Evolutionary conservation across 208 protist species (phyloP), one percentile per base, ranked within the genome.

Genomic region (Wallacemonas sp.): DNA sequence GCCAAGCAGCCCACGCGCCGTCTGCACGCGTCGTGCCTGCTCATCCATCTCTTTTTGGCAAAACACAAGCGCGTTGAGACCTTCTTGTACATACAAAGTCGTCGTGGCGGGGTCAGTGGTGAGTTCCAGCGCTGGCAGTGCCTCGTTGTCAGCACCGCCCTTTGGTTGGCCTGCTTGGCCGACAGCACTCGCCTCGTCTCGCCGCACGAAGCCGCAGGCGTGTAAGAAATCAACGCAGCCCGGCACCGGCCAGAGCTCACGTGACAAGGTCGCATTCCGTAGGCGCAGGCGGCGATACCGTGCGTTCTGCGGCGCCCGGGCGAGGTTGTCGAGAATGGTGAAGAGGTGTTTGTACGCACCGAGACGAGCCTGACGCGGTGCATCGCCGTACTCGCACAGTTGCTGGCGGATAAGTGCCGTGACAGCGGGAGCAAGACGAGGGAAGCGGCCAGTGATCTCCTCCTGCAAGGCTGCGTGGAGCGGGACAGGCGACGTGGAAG

Each of bases 221-320:
- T 24, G 2, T 19, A 93, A 68, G 49, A 93, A 62, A 8, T 45
- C 28, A 26, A 73, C 63, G 17, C 56, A 62, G 8, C 81, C 74
- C 27, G 79, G 80, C 38, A 89, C 81, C 11, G 61, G 12, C 56
- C 88, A 75, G 14, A 93, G 55, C 54, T 89, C 72, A 8, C 59
- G 62, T 8, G 63, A 66, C 36, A 93, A 56, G 0, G 56, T 41
- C 9, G 45, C 33, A 51, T 90, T 90, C 5, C 44, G 28, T n/a
- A 72, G 67, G 1, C 84, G 80, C 26, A 93, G 53, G 0, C 70
- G 68, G 5, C 77, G 73, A 70, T 84, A 93, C 62, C 79, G 88
- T 6, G 61, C 38, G 30, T 93, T 70, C 0, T 24, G 21, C 0
- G 87, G 82, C 62, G 71, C 58, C 27, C 64, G 34, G 31, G 56